Base-by-base conservation (phyloP, 202 grass and related monocot genomes). In the Zizania palustris region DNA sequence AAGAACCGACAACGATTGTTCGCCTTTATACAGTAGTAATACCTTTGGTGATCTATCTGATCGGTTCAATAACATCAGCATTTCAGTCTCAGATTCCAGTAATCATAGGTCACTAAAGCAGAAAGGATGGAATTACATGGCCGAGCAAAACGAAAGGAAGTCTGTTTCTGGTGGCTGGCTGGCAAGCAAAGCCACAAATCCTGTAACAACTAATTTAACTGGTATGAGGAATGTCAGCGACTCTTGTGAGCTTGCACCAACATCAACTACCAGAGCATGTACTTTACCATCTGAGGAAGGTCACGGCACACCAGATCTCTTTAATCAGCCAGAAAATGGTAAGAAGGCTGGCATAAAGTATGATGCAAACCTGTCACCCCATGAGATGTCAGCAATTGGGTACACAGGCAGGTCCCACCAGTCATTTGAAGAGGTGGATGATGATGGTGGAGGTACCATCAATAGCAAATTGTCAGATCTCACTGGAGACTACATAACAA, bases 401-500 rank as follows among this genome's bases (percentile, higher is more conserved):
- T 60, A 38, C 40, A 9, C 71, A 83, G 77, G 22, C 57, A 78
- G 73, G 50, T 55, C 28, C 78, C 11, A 12, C 57, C 42, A 55
- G 9, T 34, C 21, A 37, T 33, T 11, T 64, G 86, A 73, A 53
- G 69, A 65, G 37, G 21, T 19, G 21, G 71, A 71, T 55, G 74
- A 58, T 67, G 78, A 58, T 72, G 79, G 70, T 85, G 73, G 72
- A 72, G 50, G 77, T 80, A 51, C 54, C 60, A 70, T 42, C 4
- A 75, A 50, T 69, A 80, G 69, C 46, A 80, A 72, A 34, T 79
- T 90, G 63, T 77, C 80, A 79, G 72, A 93, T 83, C 79, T 97
- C 34, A 82, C 64, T 36, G 94, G 94, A 71, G 84, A 97, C 63
- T 69, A 69, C 11, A 3, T 18, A 37, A 22, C 69, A 58, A 73